A percentile compares a stretch with the other conserved stretches of the same genome.
These are phyloP conservation scores for Lachnellula occidentalis DNA, from an alignment of 2,329 filamentous ascomycete species.

Conservation along the genomic window DNA sequence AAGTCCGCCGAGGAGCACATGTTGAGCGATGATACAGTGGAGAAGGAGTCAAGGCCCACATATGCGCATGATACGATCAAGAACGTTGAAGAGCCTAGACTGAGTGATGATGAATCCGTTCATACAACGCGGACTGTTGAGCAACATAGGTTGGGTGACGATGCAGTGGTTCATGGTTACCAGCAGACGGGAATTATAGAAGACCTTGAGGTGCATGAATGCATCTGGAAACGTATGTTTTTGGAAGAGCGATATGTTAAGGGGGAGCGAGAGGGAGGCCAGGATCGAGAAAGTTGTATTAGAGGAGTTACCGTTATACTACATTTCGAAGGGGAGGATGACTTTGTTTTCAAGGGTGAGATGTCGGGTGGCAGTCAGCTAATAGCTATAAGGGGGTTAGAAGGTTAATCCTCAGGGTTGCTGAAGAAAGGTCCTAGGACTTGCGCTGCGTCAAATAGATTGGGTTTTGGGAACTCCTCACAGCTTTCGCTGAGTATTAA, in stretches of 20 bases:
- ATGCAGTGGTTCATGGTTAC: neutral
- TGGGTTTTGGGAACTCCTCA: neutral
- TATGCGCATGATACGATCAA: neutral
- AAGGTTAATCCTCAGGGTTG: neutral
- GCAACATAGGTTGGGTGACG: slow-evolving; percentile 1
- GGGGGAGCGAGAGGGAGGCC: neutral
- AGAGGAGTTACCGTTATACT: slow-evolving; percentile 23
- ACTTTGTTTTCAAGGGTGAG: slow-evolving; percentile 21
- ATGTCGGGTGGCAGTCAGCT: slow-evolving; percentile 7
- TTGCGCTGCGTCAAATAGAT: neutral
- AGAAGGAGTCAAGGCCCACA: neutral
- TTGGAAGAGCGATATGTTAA: slow-evolving; percentile 4
- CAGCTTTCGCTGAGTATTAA: too few species aligned
- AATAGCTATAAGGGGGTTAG: neutral
- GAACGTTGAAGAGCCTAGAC: slow-evolving; percentile 3
- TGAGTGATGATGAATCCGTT: slow-evolving; percentile 1
- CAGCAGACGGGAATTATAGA: neutral
- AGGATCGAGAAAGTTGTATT: slow-evolving; percentile 3
- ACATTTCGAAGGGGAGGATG: slow-evolving; percentile 18
- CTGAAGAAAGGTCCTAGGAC: neutral
- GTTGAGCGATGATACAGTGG: slow-evolving; percentile 1
- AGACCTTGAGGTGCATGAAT: slow-evolving; percentile 16
- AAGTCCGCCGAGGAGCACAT: slow-evolving; percentile 4
- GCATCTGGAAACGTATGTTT: slow-evolving; percentile 20
- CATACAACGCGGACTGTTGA: neutral